Evolutionary conservation across 345 rosid genomes (phyloP).

Genomic region (Euphorbia lathyris): DNA sequence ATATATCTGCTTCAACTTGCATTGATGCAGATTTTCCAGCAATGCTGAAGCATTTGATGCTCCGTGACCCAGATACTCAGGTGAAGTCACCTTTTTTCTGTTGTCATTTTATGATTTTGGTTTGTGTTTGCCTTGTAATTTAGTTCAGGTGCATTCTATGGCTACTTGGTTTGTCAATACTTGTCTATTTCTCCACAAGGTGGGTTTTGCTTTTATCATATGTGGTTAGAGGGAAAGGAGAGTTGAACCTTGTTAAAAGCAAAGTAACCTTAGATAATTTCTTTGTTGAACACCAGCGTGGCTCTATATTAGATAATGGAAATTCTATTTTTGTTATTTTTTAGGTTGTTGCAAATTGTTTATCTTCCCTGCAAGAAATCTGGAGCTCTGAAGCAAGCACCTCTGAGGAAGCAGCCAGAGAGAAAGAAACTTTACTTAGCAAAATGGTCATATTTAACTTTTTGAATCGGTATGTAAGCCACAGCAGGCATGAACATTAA

Average conservation of each 20-base stretch:
- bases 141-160: background rate
- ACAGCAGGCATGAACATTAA: conserved; percentile 13
- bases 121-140: background rate
- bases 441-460: conserved; percentile 66
- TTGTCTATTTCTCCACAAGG: background rate
- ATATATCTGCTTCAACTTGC: conserved; percentile 78
- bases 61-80: conserved; percentile 81
- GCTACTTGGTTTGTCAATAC: too few species aligned
- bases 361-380: conserved; percentile 89
- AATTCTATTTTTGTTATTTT: background rate
- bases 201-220: background rate
- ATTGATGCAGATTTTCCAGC: conserved; percentile 83
- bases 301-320: background rate
- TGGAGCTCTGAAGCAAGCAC: conserved; percentile 82
- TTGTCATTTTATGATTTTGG: background rate
- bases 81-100: conserved; percentile 33
- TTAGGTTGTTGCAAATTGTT: conserved; percentile 91
- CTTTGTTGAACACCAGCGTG: background rate
- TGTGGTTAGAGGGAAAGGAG: background rate
- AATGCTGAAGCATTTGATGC: conserved; percentile 80
- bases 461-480: conserved; percentile 64
- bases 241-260: background rate
- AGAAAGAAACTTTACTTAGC: conserved; percentile 78
- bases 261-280: background rate
- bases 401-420: conserved; percentile 85